These are phyloP conservation scores for Cardamine resedifolia DNA, from an alignment of 345 rosid genomes.

Conservation along the genomic window DNA sequence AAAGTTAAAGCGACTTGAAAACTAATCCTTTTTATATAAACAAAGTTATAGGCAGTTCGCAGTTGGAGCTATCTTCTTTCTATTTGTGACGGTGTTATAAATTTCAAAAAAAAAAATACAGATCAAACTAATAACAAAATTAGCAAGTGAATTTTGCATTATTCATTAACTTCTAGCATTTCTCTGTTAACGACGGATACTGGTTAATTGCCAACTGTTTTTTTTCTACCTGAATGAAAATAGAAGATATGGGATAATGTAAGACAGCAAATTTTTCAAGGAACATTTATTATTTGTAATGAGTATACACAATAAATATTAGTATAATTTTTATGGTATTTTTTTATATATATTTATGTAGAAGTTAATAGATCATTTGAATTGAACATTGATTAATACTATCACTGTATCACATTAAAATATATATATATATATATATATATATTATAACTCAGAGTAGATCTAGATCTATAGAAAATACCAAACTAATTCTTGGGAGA, in stretches of 20 bases:
- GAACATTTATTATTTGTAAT: neutral
- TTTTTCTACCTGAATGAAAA: neutral
- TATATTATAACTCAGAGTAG: no score
- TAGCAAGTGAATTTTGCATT: conserved; percentile 20
- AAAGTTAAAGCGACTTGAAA: neutral
- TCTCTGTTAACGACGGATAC: neutral
- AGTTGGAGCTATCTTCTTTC: conserved; percentile 17
- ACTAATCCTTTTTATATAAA: neutral
- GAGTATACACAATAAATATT: no score
- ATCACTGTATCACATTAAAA: no score
- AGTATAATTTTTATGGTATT: neutral
- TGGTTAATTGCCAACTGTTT: neutral
- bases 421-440: no score
- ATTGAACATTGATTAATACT: neutral
- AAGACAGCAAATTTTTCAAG: neutral
- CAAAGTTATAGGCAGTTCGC: neutral
- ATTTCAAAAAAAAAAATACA: neutral
- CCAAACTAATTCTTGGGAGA: no score
- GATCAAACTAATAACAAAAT: neutral
- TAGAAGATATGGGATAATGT: neutral
- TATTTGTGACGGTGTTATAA: neutral
- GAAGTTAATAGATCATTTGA: neutral
- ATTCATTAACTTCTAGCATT: conserved; percentile 12
- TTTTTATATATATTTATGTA: neutral
- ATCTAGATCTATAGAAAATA: no score